Evolutionary conservation across 2,329 filamentous ascomycete species (phyloP), one percentile per base, ranked within the genome.

Genomic region (Verticillium zaregamsianum): DNA sequence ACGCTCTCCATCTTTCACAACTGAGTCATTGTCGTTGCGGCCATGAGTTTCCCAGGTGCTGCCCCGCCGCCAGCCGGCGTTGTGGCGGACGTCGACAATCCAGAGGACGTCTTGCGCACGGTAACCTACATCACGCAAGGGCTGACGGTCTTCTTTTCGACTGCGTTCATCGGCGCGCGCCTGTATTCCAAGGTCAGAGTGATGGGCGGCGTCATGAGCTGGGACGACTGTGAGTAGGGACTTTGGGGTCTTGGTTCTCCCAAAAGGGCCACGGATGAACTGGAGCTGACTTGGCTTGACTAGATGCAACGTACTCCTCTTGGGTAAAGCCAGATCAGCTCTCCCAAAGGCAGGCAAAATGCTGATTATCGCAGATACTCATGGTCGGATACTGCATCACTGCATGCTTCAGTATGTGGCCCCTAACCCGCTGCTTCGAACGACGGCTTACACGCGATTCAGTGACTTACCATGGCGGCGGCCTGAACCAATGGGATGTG

Each of bases 401-500:
- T 11, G 64, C 64, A 8, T 62, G 67, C 17, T 66, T 69, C 32
- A 65, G 71, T 73, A 60, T 60, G 64, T 63, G 2, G 11, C 39
- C 3, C 11, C n/a, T 20, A n/a, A 7, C 3, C 7, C 17, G 11
- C 31, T 39, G 32, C 56, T 25, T 7, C 45, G 23, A 17, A 25
- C 9, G 25, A 12, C 28, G 28, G 12, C 20, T 58, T 8, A 58
- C 33, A 37, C 32, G 15, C 8, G 9, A 15, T 3, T 20, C 40
- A 68, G 72, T 66, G 59, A 64, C 65, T 49, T 37, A 68, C 17
- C 71, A 74, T 60, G 76, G 75, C 49, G 76, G 74, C 39, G 77
- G 77, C 3, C 61, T 72, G 17, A 72, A 79, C 59, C 63, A 70
- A 35, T 68, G 66, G 62, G 72, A 78, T 31, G 72, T 78, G 5